Evolutionary conservation across 176 grass and related monocot genomes (phyloP), one percentile per base, ranked within the genome.

Genomic region (Avena sativa): DNA sequence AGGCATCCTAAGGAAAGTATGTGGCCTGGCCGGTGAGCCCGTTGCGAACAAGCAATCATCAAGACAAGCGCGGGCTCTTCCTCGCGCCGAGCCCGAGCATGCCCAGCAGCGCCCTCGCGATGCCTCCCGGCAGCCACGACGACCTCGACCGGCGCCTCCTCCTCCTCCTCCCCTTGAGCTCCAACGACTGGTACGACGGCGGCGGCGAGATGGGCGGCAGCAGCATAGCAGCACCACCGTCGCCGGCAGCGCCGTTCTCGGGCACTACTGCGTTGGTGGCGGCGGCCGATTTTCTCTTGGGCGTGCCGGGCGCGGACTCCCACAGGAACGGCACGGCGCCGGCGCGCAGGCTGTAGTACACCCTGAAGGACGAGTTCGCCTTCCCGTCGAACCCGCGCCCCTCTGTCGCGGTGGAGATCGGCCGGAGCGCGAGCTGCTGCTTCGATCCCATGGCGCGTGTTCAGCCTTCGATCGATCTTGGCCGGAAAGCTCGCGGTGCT

Each of bases 321-420:
- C 89, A 91, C 7, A 80, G 58, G 81, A 91, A 91, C 58, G 89
- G 89, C 75, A 91, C 89, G 48, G 89, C 74, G 85, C 89, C 80
- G 36, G 85, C 74, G 67, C 85, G 85, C 67, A 91, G 75, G 85
- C 80, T 84, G 89, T 84, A 80, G 75, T 91, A 91, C 10, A 91
- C 89, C 67, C 89, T 44, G 85, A 91, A 91, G 74, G 89, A 91
- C 20, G 67, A 56, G 38, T 55, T 49, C 14, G 85, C 50, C 71
- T 58, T 47, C 26, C 40, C 71, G 58, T n/a, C 82, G 16, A 83
- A 36, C 62, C 71, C 32, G 32, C 20, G 20, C 7, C 48, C 14
- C 0, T 8, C 13, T 79, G 40, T 71, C 61, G 48, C 55, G n/a
- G 44, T 36, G 34, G 80, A 25, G 49, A 49, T 66, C 9, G 66